Base-by-base conservation (phyloP, 371 early-diverging fungal genomes). In the Mycotypha africana region DNA sequence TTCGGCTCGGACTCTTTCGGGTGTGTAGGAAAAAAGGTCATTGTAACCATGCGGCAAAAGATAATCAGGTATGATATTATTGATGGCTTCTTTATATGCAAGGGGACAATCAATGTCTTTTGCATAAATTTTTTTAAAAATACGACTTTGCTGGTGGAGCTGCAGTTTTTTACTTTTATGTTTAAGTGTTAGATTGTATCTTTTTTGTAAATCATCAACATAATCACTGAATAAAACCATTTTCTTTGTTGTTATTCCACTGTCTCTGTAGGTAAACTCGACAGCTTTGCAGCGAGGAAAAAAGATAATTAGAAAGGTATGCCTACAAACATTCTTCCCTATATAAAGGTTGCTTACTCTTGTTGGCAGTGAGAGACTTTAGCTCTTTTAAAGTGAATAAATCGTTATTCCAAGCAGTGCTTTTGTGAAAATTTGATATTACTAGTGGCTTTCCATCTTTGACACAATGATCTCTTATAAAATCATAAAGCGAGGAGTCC, bases 391-490 rank as follows among this genome's bases (percentile, higher is more conserved):
- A 37, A 8, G 58, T 51, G 24, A 76, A 78, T 9, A 65, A n/a
- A 0, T 54, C 45, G 0, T 25, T 15, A 6, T 65, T 37, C 71
- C 75, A 81, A 0, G 28, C 14, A 8, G 40, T 40, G 8, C 51
- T 47, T 14, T 49, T 47, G 38, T 81, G 52, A 38, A 68, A 58
- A 25, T 67, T 62, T 19, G 65, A 63, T 19, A 81, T 46, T 12
- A 78, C 70, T 5, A 76, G 28, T 0, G 81, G 81, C 3, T 54
- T 47, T 15, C 74, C 77, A 6, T 52, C 26, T 2, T 58, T 39
- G 14, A 70, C 62, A 44, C 72, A 67, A 1, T 58, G 49, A 1
- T 61, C 40, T 12, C 49, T 31, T 20, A 74, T 60, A 10, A 67
- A 48, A 6, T 52, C 35, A 1, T 25, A 20, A 7, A 67, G 30